Conservation (phyloP, 202 grass and related monocot species). For the Carex sylvatica region DNA sequence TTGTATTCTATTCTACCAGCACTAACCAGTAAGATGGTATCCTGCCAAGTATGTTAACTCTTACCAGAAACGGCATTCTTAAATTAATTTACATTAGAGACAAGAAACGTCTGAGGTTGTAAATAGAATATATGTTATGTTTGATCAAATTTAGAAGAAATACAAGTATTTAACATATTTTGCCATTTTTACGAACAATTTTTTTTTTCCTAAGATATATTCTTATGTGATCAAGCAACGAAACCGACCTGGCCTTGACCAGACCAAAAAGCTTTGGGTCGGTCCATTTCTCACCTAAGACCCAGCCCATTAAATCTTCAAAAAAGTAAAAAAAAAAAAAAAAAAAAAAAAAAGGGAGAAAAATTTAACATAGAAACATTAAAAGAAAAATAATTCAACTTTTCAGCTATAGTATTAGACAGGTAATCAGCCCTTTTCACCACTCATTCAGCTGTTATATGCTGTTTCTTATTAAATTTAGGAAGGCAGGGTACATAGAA, state of each 20-base stretch:
- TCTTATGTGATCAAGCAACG: not conserved
- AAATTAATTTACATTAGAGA: not conserved
- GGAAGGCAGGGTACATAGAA: not conserved
- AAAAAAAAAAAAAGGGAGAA: not conserved
- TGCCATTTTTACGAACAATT: not conserved
- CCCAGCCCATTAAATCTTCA: not conserved
- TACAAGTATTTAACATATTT: not conserved
- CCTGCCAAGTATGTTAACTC: not conserved
- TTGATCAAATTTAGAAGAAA: constrained; percentile 1
- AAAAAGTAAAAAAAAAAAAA: not conserved
- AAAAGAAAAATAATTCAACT: not conserved
- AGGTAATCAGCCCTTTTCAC: not conserved
- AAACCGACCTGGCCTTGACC: not conserved
- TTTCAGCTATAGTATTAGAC: not conserved
- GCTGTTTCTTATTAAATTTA: not conserved
- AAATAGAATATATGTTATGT: not conserved
- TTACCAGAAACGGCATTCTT: not conserved
- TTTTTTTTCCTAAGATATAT: not conserved
- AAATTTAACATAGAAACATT: not conserved
- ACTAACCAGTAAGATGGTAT: not conserved
- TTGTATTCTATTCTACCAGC: not conserved
- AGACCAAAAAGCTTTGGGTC: not conserved
- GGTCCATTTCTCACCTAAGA: not conserved
- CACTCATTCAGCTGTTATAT: not conserved
- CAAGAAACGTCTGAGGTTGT: not conserved